Base-by-base conservation (phyloP, 768 basidiomycete species). In the Mrakia blollopis region DNA sequence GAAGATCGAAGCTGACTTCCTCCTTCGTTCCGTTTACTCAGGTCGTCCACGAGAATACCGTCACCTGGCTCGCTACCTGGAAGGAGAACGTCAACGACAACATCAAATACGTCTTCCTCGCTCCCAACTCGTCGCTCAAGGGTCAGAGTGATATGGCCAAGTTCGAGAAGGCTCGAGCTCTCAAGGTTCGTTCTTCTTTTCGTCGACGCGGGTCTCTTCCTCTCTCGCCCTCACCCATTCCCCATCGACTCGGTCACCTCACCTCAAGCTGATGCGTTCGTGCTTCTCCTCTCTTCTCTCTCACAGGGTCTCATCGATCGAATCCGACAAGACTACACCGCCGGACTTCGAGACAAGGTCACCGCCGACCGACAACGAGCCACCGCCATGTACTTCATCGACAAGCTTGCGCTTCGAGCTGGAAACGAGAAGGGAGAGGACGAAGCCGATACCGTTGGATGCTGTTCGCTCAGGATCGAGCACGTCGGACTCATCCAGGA, bases 351-450 rank as follows among this genome's bases (percentile, higher is more conserved):
- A 85, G 90, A 88, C 72, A 98, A 97, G 84, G 88, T 94, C 77
- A 98, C 94, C 92, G 91, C 90, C 14, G 91, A 93, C 79, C 90
- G 97, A 47, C 96, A 98, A 84, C 90, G 96, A 35, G 97, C 97
- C n/a, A 98, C 96, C 0, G 92, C 97, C 23, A 92, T 99, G 91
- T 99, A 99, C 84, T 93, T 99, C 85, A 98, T 99, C 81, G 97
- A 99, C 85, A 89, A 89, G 81, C 88, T 98, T 50, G 97, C 97
- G 50, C 91, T 99, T 83, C 92, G 97, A 87, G 95, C 95, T 67
- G 97, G 97, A 79, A 98, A 98, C 85, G 97, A 99, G 86, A 99
- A 99, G 84, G 97, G 96, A 62, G 97, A 98, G 81, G 97, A 99
- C 80, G 97, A 98, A 84, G 97, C 97, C 1, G 97, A 99, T 83